Conservation (phyloP, 2,329 filamentous ascomycete species). For the Lachnellula hyalina region DNA sequence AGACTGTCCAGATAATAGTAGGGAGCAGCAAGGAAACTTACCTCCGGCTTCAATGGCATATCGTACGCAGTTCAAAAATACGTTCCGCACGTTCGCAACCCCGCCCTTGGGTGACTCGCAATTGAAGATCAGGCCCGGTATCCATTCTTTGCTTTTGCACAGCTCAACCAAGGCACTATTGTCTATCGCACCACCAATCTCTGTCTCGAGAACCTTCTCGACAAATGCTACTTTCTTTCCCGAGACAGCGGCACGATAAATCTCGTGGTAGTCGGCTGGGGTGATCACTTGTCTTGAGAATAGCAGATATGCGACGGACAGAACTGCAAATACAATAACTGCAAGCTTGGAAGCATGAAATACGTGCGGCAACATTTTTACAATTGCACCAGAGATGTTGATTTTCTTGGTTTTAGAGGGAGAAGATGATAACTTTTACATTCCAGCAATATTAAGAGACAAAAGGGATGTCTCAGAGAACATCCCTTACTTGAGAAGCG, state of each 20-base stretch:
- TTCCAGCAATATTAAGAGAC: neutral
- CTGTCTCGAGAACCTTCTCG: conserved; percentile 5
- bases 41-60: conserved; percentile 45
- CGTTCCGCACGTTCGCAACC: conserved; percentile 40
- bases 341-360: neutral
- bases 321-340: neutral
- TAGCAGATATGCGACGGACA: neutral
- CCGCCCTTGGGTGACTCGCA: conserved; percentile 40
- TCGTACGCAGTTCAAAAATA: conserved; percentile 41
- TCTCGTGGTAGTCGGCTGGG: neutral
- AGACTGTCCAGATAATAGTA: conserved; percentile 4
- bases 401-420: neutral
- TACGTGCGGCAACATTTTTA: neutral
- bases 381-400: neutral
- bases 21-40: conserved; percentile 15
- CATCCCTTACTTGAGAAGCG: neutral
- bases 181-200: conserved; percentile 23
- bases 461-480: neutral
- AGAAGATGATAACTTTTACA: neutral
- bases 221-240: conserved; percentile 13
- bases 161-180: conserved; percentile 9
- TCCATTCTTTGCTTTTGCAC: conserved; percentile 38
- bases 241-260: neutral
- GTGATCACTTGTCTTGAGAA: neutral
- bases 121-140: conserved; percentile 37